phyloP scores from a whole-genome alignment of 169 alveolate species.

The Plasmodium sp. region DNA sequence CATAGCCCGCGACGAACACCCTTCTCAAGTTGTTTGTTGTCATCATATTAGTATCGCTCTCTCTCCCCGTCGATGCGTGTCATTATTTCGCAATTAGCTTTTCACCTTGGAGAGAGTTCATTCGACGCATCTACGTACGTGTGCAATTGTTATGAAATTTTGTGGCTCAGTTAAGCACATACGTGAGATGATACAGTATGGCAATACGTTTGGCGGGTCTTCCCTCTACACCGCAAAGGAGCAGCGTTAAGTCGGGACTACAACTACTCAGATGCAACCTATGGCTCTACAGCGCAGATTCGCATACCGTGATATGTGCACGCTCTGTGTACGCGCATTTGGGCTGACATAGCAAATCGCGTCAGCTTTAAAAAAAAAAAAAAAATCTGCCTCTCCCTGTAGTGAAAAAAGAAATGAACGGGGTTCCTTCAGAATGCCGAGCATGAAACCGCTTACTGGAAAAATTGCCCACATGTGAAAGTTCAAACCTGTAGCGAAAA shows the following conservation, averaged over 20 bases:
- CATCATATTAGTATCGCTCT: not conserved
- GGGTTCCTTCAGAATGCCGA: not conserved
- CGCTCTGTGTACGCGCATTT: not conserved
- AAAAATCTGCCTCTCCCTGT: not conserved
- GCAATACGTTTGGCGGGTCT: not conserved
- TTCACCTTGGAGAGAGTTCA: not conserved
- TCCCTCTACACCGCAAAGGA: not conserved
- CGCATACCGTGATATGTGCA: not conserved
- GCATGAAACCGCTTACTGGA: not conserved
- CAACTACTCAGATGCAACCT: not conserved
- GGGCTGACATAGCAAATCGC: not conserved
- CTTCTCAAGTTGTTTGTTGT: constrained; percentile 14
- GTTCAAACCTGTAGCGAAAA: not conserved
- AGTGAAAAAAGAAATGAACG: not conserved
- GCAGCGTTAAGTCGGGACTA: not conserved
- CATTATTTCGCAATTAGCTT: not conserved
- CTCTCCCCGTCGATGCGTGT: not conserved
- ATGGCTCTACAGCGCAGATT: not conserved
- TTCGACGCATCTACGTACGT: not conserved
- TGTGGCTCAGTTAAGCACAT: not conserved
- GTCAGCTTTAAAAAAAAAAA: not conserved
- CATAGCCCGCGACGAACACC: constrained; percentile 67
- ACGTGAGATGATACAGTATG: not conserved
- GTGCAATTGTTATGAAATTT: not conserved
- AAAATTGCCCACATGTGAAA: not conserved